Evolutionary conservation across 192 early-diverging fungal species (phyloP).

Genomic region (Dissophora ornata): DNA sequence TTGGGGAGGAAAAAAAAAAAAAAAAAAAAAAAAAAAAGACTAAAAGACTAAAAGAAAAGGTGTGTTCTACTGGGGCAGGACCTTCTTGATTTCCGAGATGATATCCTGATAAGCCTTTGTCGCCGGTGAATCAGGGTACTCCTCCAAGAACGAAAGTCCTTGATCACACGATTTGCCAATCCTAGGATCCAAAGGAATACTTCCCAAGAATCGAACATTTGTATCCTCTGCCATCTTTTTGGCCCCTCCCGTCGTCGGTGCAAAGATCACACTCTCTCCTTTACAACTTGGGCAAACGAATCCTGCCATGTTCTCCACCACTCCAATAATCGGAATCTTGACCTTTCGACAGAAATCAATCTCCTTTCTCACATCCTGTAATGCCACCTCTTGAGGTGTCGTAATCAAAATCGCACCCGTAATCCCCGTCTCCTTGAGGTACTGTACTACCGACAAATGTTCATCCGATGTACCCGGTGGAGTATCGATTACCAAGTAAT

Average conservation of each 20-base stretch:
- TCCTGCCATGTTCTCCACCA: constrained; percentile 98
- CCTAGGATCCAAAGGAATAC: constrained; percentile 81
- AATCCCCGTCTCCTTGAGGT: constrained; percentile 79
- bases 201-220: constrained; percentile 71
- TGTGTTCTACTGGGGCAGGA: constrained; percentile 30
- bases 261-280: constrained; percentile 79
- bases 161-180: constrained; percentile 82
- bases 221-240: constrained; percentile 72
- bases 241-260: constrained; percentile 82
- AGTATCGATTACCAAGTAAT: constrained; percentile 95
- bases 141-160: constrained; percentile 91
- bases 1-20: too few species aligned
- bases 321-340: constrained; percentile 86
- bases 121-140: constrained; percentile 90
- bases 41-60: too few species aligned
- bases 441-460: constrained; percentile 88
- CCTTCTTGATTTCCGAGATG: constrained; percentile 58
- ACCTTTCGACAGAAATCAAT: constrained; percentile 96
- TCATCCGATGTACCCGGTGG: constrained; percentile 98
- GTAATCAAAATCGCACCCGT: constrained; percentile 93
- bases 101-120: constrained; percentile 72
- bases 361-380: constrained; percentile 97
- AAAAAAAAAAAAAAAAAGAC: too few species aligned
- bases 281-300: constrained; percentile 94
- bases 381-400: constrained; percentile 91